These are phyloP conservation scores for Encephalitozoon hellem DNA, from an alignment of 371 early-diverging fungal species.

Conservation along the genomic window DNA sequence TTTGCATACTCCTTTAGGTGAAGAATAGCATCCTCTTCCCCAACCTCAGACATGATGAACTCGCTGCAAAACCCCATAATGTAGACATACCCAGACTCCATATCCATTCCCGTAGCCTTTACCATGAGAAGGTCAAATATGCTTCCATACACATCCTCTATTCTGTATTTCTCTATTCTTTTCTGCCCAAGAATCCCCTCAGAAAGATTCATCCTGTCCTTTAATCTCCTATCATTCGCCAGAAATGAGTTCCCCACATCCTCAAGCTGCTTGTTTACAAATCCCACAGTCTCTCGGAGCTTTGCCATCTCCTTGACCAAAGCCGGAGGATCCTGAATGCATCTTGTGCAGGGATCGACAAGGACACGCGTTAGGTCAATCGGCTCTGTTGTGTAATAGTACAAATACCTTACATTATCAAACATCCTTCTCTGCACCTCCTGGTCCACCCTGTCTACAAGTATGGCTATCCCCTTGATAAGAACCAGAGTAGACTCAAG, in stretches of 20 bases:
- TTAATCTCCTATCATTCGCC: neutral
- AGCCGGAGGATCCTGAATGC: neutral
- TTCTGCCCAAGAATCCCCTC: neutral
- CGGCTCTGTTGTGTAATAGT: neutral
- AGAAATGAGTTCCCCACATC: neutral
- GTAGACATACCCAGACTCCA: neutral
- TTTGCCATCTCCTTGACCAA: neutral
- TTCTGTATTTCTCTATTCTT: neutral
- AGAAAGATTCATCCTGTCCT: neutral
- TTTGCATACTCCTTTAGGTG: neutral
- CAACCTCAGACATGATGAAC: neutral
- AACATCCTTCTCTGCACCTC: neutral
- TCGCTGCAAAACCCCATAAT: conserved; percentile 9
- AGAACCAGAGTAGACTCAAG: neutral
- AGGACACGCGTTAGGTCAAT: neutral
- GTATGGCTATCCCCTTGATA: conserved; percentile 18
- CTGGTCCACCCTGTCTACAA: neutral
- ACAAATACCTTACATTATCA: neutral
- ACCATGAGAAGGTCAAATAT: conserved; percentile 9
- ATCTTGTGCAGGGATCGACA: neutral
- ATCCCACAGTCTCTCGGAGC: neutral
- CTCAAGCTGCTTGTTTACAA: conserved; percentile 6
- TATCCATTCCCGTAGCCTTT: neutral
- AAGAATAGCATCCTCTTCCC: neutral
- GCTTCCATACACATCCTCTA: neutral